Percentiles rank a stretch among this genome's conserved stretches.
These are phyloP conservation scores for Trametes punicea DNA, from an alignment of 768 basidiomycete genomes.

Conservation along the genomic window DNA sequence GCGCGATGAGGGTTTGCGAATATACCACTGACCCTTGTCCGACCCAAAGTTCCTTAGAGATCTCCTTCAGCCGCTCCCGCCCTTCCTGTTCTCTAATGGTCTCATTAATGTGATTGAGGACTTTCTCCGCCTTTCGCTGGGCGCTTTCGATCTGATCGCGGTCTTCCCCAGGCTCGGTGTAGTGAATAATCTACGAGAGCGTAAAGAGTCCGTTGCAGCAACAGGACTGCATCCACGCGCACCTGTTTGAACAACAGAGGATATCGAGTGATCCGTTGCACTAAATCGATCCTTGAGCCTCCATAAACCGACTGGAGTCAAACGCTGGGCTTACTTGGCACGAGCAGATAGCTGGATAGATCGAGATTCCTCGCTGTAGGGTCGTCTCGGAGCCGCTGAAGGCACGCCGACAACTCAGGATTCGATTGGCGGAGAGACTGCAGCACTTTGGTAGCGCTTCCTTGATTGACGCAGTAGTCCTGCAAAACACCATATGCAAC, in stretches of 20 bases:
- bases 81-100: conserved; percentile 83
- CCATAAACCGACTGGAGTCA: neutral
- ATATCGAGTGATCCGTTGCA: conserved; percentile 96
- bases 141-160: conserved; percentile 50
- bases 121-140: conserved; percentile 62
- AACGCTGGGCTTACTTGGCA: conserved; percentile 63
- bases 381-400: conserved; percentile 77
- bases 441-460: conserved; percentile 69
- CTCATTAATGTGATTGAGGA: conserved; percentile 84
- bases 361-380: conserved; percentile 79
- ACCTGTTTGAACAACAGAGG: conserved; percentile 85
- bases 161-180: conserved; percentile 71
- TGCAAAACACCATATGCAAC: conserved; percentile 27
- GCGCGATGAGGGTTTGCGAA: neutral
- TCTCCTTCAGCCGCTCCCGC: conserved; percentile 62
- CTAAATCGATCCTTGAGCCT: conserved; percentile 34
- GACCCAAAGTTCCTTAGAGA: conserved; percentile 84
- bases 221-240: conserved; percentile 12
- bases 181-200: conserved; percentile 59
- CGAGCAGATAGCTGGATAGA: conserved; percentile 84
- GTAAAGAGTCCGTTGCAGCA: neutral
- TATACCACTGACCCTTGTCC: conserved; percentile 63
- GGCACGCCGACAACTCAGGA: conserved; percentile 56
- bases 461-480: conserved; percentile 92
- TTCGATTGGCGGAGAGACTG: conserved; percentile 70